Evolutionary conservation across 2,329 filamentous ascomycete species (phyloP), one percentile per base, ranked within the genome.

Genomic region (Arthroderma sp.): DNA sequence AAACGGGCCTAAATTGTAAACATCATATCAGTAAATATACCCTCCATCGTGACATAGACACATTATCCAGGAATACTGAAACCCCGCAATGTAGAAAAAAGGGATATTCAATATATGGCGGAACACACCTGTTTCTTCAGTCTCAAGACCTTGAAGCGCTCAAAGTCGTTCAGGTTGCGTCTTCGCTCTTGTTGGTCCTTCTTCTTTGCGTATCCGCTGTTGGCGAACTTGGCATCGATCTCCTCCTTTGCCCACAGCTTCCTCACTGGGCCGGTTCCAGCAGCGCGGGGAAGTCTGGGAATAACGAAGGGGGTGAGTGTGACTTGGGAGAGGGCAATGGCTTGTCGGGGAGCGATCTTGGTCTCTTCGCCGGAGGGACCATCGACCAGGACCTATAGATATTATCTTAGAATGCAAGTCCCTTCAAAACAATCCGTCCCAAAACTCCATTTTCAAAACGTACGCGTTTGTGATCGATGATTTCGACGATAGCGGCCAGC

Each of bases 381-480:
- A 71, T 98, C 91, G 67, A 98, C 79, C 68, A 98, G 82, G 72
- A 87, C 85, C 91, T 98, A 69, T 54, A 61, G 36, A 11, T 11
- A 5, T 28, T 10, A 27, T 9, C 8, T 43, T 37, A 40, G 27
- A 31, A 29, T 10, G 9, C 28, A 40, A 32, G 11, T 43, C 11
- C 30, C 22, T 27, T 47, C 9, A 47, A 31, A 42, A 30, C 28
- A 1, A 36, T 11, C n/a, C 9, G 4, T 28, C 22, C 29, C 9
- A 11, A 11, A 22, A 22, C 15, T 22, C 15, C 15, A 22, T 22
- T 22, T 22, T 22, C 15, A 40, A 42, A 66, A 86, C 91, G 68
- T 94, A 98, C 91, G 74, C 91, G 87, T 81, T 94, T 95, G 83
- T 98, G 89, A 75, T 98, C 91, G 75, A 98, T 91, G 72, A 98